A percentile compares a stretch with the other conserved stretches of the same genome.
phyloP scores from a whole-genome alignment of 192 early-diverging fungal genomes.

The Spinellus fusiger region DNA sequence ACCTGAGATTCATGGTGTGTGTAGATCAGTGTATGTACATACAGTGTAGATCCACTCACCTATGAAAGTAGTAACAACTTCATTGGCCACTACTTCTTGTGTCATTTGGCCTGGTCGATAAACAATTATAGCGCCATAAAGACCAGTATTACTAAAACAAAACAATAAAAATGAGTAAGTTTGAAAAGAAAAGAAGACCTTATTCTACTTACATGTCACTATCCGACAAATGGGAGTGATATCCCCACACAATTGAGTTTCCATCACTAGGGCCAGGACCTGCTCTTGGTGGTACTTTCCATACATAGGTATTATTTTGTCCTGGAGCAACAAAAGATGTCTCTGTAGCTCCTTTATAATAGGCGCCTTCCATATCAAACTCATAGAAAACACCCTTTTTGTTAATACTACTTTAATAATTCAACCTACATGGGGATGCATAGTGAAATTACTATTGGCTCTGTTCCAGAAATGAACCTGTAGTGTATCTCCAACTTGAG shows the following conservation, averaged over 20 bases:
- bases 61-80: constrained; percentile 21
- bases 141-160: constrained; percentile 18
- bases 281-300: constrained; percentile 22
- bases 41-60: constrained; percentile 7
- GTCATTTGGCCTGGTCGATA: constrained; percentile 15
- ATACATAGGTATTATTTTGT: constrained; percentile 14
- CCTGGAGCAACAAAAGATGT: constrained; percentile 5
- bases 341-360: constrained; percentile 17
- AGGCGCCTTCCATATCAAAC: constrained; percentile 34
- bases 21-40: background rate
- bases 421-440: constrained; percentile 30
- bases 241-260: constrained; percentile 28
- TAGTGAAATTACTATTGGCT: constrained; percentile 16
- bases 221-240: constrained; percentile 30
- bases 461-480: constrained; percentile 24
- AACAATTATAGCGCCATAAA: constrained; percentile 28
- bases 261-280: constrained; percentile 33
- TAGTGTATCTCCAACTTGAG: constrained; percentile 28
- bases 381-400: constrained; percentile 21
- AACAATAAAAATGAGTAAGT: background rate
- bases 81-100: constrained; percentile 1
- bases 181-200: background rate
- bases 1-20: background rate
- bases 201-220: constrained; percentile 19
- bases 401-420: background rate